A percentile compares a stretch with the other conserved stretches of the same genome.
phyloP scores from a whole-genome alignment of 2,329 filamentous ascomycete species.

The Volutella citrinella region DNA sequence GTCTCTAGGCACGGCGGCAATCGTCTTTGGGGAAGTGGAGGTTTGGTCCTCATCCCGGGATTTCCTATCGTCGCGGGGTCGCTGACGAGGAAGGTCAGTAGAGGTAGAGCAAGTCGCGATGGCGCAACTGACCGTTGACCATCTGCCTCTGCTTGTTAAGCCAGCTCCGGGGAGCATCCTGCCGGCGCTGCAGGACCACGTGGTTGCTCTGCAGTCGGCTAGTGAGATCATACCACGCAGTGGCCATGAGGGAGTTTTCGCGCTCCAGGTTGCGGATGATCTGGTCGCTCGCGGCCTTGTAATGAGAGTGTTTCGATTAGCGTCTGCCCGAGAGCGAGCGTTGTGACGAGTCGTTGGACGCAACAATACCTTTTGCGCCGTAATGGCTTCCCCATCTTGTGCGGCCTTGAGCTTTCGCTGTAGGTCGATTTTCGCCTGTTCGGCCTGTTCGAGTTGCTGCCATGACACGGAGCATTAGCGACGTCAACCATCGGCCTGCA shows the following conservation, averaged over 20 bases:
- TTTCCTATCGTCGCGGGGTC: constrained; percentile 45
- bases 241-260: constrained; percentile 75
- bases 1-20: too few relatives aligned
- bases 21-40: too few relatives aligned
- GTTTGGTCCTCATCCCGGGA: constrained; percentile 33
- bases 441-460: constrained; percentile 59
- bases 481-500: too few relatives aligned
- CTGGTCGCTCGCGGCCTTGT: constrained; percentile 49
- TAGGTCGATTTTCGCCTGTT: constrained; percentile 54
- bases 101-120: constrained; percentile 42
- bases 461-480: constrained; percentile 13
- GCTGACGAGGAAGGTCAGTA: constrained; percentile 41
- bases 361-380: constrained; percentile 51
- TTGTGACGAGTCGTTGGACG: constrained; percentile 1
- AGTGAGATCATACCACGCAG: constrained; percentile 84
- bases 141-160: constrained; percentile 76
- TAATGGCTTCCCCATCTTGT: constrained; percentile 46
- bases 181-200: constrained; percentile 71
- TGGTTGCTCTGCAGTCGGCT: constrained; percentile 79
- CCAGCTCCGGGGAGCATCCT: constrained; percentile 77
- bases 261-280: constrained; percentile 68
- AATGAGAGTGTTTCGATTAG: constrained; percentile 2
- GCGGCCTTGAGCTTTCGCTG: constrained; percentile 53
- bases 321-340: constrained; percentile 2
- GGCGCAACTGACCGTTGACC: constrained; percentile 56